Evolutionary conservation across 805 yeast genomes (phyloP).

Genomic region (Zygosaccharomyces bailii): DNA sequence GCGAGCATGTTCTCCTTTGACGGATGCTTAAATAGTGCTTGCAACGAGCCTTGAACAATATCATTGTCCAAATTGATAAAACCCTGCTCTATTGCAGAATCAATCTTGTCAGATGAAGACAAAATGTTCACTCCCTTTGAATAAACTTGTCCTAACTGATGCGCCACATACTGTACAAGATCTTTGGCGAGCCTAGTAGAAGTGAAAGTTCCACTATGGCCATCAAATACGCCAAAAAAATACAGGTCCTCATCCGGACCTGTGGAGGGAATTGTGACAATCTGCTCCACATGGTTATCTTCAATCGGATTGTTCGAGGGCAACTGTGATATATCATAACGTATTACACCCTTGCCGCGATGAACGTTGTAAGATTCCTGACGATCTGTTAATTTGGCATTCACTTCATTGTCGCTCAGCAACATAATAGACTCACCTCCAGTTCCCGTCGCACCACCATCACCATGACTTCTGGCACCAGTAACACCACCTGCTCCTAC

Average conservation of each 20-base stretch:
- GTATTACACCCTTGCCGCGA: slow-evolving; percentile 79
- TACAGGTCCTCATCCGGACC: slow-evolving; percentile 65
- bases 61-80: slow-evolving; percentile 82
- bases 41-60: slow-evolving; percentile 72
- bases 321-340: slow-evolving; percentile 87
- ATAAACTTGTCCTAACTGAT: slow-evolving; percentile 66
- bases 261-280: slow-evolving; percentile 62
- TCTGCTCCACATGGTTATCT: slow-evolving; percentile 85
- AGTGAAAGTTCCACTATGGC: slow-evolving; percentile 96
- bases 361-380: slow-evolving; percentile 81
- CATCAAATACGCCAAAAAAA: slow-evolving; percentile 95
- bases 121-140: slow-evolving; percentile 17
- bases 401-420: slow-evolving; percentile 67
- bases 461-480: neutral
- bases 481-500: slow-evolving; percentile 1
- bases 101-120: slow-evolving; percentile 67
- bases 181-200: slow-evolving; percentile 79
- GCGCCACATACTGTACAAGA: slow-evolving; percentile 70
- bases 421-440: slow-evolving; percentile 40
- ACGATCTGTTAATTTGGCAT: slow-evolving; percentile 58
- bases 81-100: slow-evolving; percentile 75
- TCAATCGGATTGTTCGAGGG: slow-evolving; percentile 93
- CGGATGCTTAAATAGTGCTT: slow-evolving; percentile 63
- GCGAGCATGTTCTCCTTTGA: slow-evolving; percentile 53
- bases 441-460: slow-evolving; percentile 1